phyloP scores from a whole-genome alignment of 2,329 filamentous ascomycete species.

The Knufia petricola region DNA sequence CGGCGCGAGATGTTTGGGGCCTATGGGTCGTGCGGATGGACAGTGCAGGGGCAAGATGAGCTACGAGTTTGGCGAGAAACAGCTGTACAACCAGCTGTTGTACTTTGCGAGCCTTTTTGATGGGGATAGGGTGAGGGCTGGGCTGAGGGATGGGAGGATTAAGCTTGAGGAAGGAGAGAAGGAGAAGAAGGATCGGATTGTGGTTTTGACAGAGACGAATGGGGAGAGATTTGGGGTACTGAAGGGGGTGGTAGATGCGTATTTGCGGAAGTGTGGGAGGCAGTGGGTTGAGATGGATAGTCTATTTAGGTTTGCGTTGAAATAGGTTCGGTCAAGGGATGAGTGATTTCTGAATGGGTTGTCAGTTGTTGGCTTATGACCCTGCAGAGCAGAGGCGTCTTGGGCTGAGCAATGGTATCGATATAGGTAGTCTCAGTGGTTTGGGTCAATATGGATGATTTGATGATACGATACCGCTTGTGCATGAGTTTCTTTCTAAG shows the following conservation, averaged over 20 bases:
- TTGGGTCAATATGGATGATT: background rate
- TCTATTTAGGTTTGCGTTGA: constrained; percentile 56
- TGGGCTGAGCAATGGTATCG: too few species aligned
- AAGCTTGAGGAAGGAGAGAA: constrained; percentile 30
- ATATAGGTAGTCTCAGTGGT: background rate
- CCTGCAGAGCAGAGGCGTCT: too few species aligned
- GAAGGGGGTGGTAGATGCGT: constrained; percentile 67
- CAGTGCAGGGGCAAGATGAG: constrained; percentile 72
- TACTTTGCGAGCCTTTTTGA: constrained; percentile 83
- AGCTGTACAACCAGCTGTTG: constrained; percentile 86
- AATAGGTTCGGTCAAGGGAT: too few species aligned
- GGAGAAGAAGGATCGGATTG: constrained; percentile 55
- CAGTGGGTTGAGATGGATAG: constrained; percentile 92
- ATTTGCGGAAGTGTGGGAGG: constrained; percentile 79
- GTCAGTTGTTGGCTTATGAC: too few species aligned
- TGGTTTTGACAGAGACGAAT: constrained; percentile 72
- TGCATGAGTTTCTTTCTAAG: too few species aligned
- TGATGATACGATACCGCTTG: too few species aligned
- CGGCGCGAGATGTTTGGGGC: constrained; percentile 78
- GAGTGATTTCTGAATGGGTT: too few species aligned
- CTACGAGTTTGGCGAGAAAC: constrained; percentile 80
- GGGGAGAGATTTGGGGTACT: constrained; percentile 65
- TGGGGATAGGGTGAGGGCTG: constrained; percentile 64
- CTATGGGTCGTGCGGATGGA: constrained; percentile 71
- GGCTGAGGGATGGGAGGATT: constrained; percentile 39